Percentiles rank a stretch among this genome's conserved stretches.
Evolutionary conservation across 2,329 filamentous ascomycete species (phyloP).

Genomic region (Clonostachys rhizophaga): DNA sequence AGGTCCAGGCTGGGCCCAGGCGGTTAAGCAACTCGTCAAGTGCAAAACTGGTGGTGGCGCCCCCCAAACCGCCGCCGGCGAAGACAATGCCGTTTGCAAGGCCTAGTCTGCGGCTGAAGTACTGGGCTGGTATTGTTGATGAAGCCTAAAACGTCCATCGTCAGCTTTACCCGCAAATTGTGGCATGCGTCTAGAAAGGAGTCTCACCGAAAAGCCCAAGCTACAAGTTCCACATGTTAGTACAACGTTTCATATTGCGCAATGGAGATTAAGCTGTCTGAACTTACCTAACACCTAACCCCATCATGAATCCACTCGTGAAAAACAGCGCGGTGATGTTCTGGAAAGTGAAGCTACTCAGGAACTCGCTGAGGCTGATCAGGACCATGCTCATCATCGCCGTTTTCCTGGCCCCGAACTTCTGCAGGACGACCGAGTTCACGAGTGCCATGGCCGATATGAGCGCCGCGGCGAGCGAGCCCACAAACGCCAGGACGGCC

Average conservation of each 20-base stretch:
- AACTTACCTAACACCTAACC: slow-evolving; percentile 20
- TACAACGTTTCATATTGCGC: background rate
- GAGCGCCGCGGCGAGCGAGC: slow-evolving; percentile 43
- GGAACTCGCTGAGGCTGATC: slow-evolving; percentile 43
- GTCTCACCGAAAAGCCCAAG: slow-evolving; percentile 29
- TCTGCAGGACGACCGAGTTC: slow-evolving; percentile 43
- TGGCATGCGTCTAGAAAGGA: no score
- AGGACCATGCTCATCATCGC: slow-evolving; percentile 43
- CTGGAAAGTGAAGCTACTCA: slow-evolving; percentile 27
- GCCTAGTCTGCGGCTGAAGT: slow-evolving; percentile 47
- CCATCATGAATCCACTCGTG: slow-evolving; percentile 22
- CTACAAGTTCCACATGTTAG: slow-evolving; percentile 6
- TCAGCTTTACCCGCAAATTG: slow-evolving; percentile 10
- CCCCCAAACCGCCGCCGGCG: slow-evolving; percentile 50
- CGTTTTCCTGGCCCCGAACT: slow-evolving; percentile 39
- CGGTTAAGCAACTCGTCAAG: slow-evolving; percentile 39
- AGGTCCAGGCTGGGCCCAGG: slow-evolving; percentile 44
- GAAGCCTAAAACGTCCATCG: slow-evolving; percentile 20
- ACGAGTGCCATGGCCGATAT: slow-evolving; percentile 46
- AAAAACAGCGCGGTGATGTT: slow-evolving; percentile 27
- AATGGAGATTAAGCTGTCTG: background rate
- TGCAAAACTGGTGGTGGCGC: slow-evolving; percentile 43
- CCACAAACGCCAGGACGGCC: slow-evolving; percentile 54
- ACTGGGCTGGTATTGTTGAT: slow-evolving; percentile 45
- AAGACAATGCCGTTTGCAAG: slow-evolving; percentile 51